Base-by-base conservation (phyloP, 2,329 filamentous ascomycete genomes). In the Ceratocystis harringtonii region DNA sequence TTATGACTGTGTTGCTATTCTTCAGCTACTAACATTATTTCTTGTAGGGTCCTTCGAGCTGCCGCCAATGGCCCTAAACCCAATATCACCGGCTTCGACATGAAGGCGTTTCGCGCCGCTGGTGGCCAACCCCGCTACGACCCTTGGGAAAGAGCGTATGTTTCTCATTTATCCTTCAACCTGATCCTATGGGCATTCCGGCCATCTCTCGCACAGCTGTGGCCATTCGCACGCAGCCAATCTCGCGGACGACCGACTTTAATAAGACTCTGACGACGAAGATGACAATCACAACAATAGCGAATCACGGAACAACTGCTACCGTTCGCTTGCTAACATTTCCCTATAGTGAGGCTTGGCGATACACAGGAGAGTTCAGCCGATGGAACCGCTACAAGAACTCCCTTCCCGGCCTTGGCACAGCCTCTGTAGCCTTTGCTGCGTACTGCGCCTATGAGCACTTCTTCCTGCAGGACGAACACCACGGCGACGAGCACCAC, bases 61-160 rank as follows among this genome's bases (percentile, higher is more conserved):
- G 78, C 79, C 73, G 72, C 75, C 68, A 75, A 78, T 73, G 76
- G 77, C 73, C 75, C 76, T 71, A 81, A 82, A 79, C 81, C 84
- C 74, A 91, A 90, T 81, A 84, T 95, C 77, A 96, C 92, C 72
- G 92, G 92, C 78, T 97, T 97, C 82, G 87, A 94, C 79, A 82
- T 90, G 72, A 84, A 84, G 75, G 88, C 89, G 76, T 86, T 92
- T 77, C 88, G 85, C 74, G 84, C 83, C 69, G 81, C 91, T 58
- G 80, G 89, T 71, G 84, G 84, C 69, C 81, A 77, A 69, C 79
- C 80, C 66, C 76, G 78, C 74, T 84, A 86, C 75, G 85, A 88
- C 70, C 85, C 85, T 61, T 88, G 85, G 85, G 83, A 84, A 74
- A 76, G 79, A 78, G 73, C 75, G 85, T 87, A 69, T 75, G 83